Base-by-base conservation (phyloP, 2,329 filamentous ascomycete genomes). In the Alternaria infectoria region DNA sequence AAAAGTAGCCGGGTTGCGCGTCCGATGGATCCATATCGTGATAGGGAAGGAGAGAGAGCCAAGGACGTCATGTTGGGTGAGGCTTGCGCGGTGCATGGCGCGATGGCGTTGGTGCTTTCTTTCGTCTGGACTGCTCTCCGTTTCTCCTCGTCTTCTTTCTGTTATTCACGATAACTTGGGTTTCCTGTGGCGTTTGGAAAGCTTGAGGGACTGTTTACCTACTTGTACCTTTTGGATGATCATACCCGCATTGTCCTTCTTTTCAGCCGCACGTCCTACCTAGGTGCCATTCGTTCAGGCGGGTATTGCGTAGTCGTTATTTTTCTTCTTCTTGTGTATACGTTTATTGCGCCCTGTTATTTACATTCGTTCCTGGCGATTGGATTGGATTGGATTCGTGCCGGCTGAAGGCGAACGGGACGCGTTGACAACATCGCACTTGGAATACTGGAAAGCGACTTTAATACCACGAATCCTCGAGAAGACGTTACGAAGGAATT, bases 11-110 rank as follows among this genome's bases (percentile, higher is more conserved):
- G 49, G 32, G 26, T 23, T 52, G 49, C 49, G 49, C 49, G 49
- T 51, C 49, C 36, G 36, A n/a, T 15, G 28, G 17, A 36, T 52
- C 49, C 28, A 52, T 36, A 52, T 52, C 28, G 49, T 23, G 32
- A 52, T 52, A 40, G 36, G 36, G 36, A 40, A 10, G 36, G 36
- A 40, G 17, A 12, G 21, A 36, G 21, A 55, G 40, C 45, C 58
- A 36, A 47, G 51, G 54, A 57, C 58, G 58, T 60, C 58, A 60
- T 60, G 58, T 25, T 54, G 50, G 57, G 23, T 25, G 44, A 55
- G 43, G 30, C 52, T 44, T 60, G 51, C 57, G 36, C 23, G 51
- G n/a, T 47, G 57, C 40, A 28, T 40, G 50, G 44, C 49, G 17
- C 28, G 50, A 54, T 40, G 52, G 52, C 32, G 11, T 54, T 54